phyloP scores from a whole-genome alignment of 2,329 filamentous ascomycete species.

The Penicillium freii region DNA sequence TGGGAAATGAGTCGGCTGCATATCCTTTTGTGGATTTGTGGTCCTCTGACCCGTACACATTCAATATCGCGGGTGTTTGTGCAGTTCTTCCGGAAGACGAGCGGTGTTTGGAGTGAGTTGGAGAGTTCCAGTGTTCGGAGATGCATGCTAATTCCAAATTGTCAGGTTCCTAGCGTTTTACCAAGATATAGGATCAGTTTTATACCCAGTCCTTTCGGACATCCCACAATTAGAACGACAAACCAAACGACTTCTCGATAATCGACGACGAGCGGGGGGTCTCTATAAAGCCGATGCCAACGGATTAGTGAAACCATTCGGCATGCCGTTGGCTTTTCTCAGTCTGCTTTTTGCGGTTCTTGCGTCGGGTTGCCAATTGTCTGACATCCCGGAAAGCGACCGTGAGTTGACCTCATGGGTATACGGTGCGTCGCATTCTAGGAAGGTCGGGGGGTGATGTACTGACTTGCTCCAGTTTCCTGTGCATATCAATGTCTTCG shows the following conservation, averaged over 20 bases:
- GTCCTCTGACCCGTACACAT: constrained; percentile 58
- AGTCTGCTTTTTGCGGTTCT: constrained; percentile 61
- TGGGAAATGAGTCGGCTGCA: constrained; percentile 60
- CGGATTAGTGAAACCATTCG: constrained; percentile 55
- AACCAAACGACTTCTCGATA: constrained; percentile 52
- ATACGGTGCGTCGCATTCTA: constrained; percentile 49
- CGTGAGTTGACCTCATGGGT: constrained; percentile 63
- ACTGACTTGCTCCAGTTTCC: constrained; percentile 48
- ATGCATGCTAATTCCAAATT: constrained; percentile 11
- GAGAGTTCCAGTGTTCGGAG: background rate
- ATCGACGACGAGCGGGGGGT: constrained; percentile 45
- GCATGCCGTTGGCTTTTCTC: constrained; percentile 58
- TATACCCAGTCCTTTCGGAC: constrained; percentile 58
- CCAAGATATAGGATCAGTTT: constrained; percentile 54
- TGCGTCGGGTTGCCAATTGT: constrained; percentile 61
- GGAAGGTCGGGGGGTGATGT: background rate
- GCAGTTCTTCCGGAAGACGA: constrained; percentile 56
- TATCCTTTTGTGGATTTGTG: constrained; percentile 63
- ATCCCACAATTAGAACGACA: constrained; percentile 52
- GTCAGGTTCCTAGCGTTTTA: constrained; percentile 54
- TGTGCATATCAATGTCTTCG: constrained; percentile 64
- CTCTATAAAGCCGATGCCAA: constrained; percentile 46
- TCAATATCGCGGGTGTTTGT: constrained; percentile 55
- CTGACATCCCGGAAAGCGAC: constrained; percentile 55
- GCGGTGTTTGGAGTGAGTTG: constrained; percentile 44